Percentiles rank a stretch among this genome's conserved stretches.
Conservation (phyloP, 768 basidiomycete species). For the Podaxis rugospora region DNA sequence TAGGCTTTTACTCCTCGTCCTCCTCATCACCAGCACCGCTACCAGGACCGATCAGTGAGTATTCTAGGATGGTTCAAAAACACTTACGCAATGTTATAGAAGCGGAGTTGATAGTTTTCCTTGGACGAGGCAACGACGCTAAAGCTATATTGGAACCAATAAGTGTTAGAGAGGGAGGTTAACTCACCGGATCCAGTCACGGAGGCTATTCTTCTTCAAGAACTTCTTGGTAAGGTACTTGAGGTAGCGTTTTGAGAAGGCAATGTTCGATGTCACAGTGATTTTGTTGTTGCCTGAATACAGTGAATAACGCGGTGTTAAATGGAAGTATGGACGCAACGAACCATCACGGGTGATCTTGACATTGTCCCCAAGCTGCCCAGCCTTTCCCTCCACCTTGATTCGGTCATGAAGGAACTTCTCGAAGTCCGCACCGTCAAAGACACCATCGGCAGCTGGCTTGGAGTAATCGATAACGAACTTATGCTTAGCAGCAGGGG, state of each 20-base stretch:
- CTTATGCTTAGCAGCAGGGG: conserved; percentile 55
- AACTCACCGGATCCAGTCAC: conserved; percentile 90
- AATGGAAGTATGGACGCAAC: conserved; percentile 19
- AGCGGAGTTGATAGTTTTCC: conserved; percentile 90
- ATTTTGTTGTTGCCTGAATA: conserved; percentile 70
- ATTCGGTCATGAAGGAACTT: conserved; percentile 94
- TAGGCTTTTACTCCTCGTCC: conserved; percentile 21
- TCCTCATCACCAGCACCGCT: conserved; percentile 34
- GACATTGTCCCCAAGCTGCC: conserved; percentile 87
- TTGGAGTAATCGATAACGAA: conserved; percentile 80
- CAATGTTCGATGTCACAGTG: conserved; percentile 79
- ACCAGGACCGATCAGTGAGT: conserved; percentile 10
- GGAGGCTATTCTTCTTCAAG: conserved; percentile 94
- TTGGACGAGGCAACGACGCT: conserved; percentile 92
- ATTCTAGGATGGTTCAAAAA: neutral
- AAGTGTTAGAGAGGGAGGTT: neutral
- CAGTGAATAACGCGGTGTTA: neutral
- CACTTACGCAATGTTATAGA: conserved; percentile 89
- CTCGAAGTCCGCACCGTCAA: conserved; percentile 59
- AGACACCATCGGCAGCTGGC: conserved; percentile 59
- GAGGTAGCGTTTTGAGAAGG: conserved; percentile 95
- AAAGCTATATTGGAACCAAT: conserved; percentile 8
- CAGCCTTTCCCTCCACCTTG: conserved; percentile 90
- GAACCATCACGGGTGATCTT: conserved; percentile 84
- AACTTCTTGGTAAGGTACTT: conserved; percentile 99